Evolutionary conservation across 768 basidiomycete species (phyloP).

Genomic region (Tylopilus sp.): DNA sequence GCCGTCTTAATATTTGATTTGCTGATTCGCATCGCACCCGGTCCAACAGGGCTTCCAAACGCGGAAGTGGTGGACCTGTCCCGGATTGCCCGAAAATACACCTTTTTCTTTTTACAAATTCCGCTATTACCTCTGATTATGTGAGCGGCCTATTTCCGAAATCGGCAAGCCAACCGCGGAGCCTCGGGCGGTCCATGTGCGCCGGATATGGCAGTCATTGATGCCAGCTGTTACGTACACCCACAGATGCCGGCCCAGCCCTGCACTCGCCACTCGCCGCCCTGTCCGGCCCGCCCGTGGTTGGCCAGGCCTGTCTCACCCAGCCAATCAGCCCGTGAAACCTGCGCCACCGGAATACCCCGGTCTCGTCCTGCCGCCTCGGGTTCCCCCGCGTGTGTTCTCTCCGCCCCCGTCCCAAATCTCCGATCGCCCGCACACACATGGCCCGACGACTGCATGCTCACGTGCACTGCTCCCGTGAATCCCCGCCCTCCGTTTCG

Average conservation of each 20-base stretch:
- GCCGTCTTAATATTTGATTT: slow-evolving; percentile 39
- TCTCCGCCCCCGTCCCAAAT: background rate
- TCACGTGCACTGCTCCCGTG: slow-evolving; percentile 7
- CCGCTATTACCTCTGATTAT: slow-evolving; percentile 32
- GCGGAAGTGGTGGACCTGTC: slow-evolving; percentile 16
- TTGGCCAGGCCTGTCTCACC: slow-evolving; percentile 8
- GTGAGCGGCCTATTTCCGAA: slow-evolving; percentile 19
- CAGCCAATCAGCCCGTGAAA: slow-evolving; percentile 11
- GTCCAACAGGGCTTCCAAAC: slow-evolving; percentile 18
- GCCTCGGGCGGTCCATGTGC: slow-evolving; percentile 25
- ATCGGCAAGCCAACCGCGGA: slow-evolving; percentile 33
- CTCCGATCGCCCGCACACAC: background rate
- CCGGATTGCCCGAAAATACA: slow-evolving; percentile 29
- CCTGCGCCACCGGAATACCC: slow-evolving; percentile 26
- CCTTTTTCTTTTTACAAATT: slow-evolving; percentile 27
- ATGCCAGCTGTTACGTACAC: slow-evolving; percentile 24
- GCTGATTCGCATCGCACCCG: slow-evolving; percentile 34
- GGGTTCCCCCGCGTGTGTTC: slow-evolving; percentile 16
- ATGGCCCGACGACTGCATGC: background rate
- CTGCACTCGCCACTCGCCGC: slow-evolving; percentile 26
- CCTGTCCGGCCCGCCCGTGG: slow-evolving; percentile 16
- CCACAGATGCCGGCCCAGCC: slow-evolving; percentile 24
- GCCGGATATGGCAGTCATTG: slow-evolving; percentile 19
- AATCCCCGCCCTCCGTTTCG: slow-evolving; percentile 7
- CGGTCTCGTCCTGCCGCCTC: slow-evolving; percentile 1